Evolutionary conservation across 257 asterid genomes (phyloP).

Genomic region (Solanum stenotomum): DNA sequence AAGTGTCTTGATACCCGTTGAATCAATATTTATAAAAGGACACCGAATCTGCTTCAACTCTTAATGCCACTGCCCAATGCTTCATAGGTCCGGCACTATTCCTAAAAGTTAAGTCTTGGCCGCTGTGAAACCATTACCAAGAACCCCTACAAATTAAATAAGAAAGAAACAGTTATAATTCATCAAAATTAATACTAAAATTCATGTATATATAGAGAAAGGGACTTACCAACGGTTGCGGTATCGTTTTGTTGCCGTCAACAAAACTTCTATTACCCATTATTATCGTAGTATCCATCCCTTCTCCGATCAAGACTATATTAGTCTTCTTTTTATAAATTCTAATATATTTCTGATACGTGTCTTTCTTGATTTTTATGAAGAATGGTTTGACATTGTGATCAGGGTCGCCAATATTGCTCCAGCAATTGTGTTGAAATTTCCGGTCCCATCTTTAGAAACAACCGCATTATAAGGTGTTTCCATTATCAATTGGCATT

Average conservation of each 20-base stretch:
- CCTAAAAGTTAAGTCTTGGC: not conserved
- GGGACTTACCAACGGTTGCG: not conserved
- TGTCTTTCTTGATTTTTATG: not conserved
- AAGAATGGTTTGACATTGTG: not conserved
- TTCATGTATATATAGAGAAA: not conserved
- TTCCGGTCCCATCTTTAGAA: not conserved
- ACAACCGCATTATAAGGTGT: not conserved
- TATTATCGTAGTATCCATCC: too few species aligned
- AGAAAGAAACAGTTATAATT: not conserved
- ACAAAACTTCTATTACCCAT: too few species aligned
- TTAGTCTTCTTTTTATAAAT: too few species aligned
- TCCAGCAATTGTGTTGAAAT: not conserved
- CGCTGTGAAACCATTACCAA: not conserved
- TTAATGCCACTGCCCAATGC: not conserved
- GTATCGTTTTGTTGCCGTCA: not conserved
- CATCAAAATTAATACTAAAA: not conserved
- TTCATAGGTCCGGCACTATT: not conserved
- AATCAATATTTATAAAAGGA: constrained; percentile 2
- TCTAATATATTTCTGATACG: not conserved
- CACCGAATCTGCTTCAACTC: not conserved
- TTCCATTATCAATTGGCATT: not conserved
- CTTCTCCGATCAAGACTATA: too few species aligned
- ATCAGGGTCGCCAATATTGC: not conserved
- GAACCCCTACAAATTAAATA: not conserved
- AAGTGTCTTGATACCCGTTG: constrained; percentile 7